These are phyloP conservation scores for Phalaenopsis hybrid DNA, from an alignment of 116 monocot genomes.

Conservation along the genomic window DNA sequence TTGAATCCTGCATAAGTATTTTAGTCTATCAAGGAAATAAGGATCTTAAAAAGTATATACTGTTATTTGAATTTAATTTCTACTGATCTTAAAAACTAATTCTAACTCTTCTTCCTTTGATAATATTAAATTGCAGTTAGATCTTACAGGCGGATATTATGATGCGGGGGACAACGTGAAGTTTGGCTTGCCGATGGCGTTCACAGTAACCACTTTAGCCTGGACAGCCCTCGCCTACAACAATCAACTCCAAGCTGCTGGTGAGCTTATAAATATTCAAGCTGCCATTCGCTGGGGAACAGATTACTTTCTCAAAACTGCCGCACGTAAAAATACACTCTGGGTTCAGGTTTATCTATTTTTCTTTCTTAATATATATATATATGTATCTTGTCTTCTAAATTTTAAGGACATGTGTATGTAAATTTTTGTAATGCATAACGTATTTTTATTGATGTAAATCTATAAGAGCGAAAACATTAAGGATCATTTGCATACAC, in stretches of 20 bases:
- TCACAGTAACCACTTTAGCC: slow-evolving; percentile 81
- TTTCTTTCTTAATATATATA: neutral
- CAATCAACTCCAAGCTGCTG: slow-evolving; percentile 35
- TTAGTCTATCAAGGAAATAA: no score
- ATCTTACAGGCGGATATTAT: slow-evolving; percentile 84
- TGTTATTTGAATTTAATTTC: no score
- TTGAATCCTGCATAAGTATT: no score
- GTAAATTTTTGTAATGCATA: no score
- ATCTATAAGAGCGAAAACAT: no score
- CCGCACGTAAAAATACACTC: slow-evolving; percentile 34
- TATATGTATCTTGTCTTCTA: neutral
- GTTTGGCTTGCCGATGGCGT: slow-evolving; percentile 90
- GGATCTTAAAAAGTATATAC: no score
- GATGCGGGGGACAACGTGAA: slow-evolving; percentile 98
- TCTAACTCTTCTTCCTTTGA: no score
- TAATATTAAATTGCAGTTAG: slow-evolving; percentile 36
- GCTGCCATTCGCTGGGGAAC: slow-evolving; percentile 85
- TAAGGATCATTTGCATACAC: no score
- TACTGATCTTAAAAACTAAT: no score
- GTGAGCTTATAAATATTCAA: slow-evolving; percentile 52
- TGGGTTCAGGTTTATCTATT: slow-evolving; percentile 58
- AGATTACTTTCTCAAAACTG: slow-evolving; percentile 81
- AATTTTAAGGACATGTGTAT: neutral
- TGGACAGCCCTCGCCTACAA: slow-evolving; percentile 58
- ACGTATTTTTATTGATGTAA: no score